Evolutionary conservation across 2,329 filamentous ascomycete genomes (phyloP), one percentile per base, ranked within the genome.

Genomic region (Xylaria sp.): DNA sequence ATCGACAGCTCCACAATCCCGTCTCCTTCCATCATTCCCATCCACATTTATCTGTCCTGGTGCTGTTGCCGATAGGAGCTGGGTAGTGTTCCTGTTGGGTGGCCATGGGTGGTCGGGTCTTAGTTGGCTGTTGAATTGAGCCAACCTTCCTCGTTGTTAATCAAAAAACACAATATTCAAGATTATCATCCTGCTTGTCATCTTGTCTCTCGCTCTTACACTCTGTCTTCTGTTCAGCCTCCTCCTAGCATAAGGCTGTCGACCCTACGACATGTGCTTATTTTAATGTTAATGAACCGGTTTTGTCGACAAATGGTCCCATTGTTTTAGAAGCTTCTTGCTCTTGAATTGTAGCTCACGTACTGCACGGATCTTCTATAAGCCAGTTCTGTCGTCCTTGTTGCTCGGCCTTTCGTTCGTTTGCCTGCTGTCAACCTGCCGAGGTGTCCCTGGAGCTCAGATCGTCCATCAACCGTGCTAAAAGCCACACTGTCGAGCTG

Each of bases 1-100:
- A 71, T 71, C 67, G 59, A 56, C 67, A 63, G 67, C 67, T 69
- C 69, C 69, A 71, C 69, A 66, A 60, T 64, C 64, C 60, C 56
- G 51, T 65, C 65, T 70, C 54, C 46, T 61, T 68, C 58, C 63
- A 59, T 53, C 53, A 38, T 56, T 60, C 38, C 51, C 62, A 64
- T 64, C 57, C 62, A 66, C 59, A 63, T 53, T 59, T 67, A 38
- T 61, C 56, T 59, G 42, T 53, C 61, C 58, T 65, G 64, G 51
- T 65, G 60, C 56, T 60, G 49, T 56, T 59, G 31, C 57, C 26
- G 42, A 66, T 58, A 42, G 59, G 59, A 59, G 57, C 56, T 65
- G 53, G 60, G 61, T 63, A 36, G 36, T 61, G 44, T 62, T 69
- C 57, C 57, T 42, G 57, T 56, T 58, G 62, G 28, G 67, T 46